Base-by-base conservation (phyloP, 2,329 filamentous ascomycete genomes). In the Hawksworthiomyces lignivorus region DNA sequence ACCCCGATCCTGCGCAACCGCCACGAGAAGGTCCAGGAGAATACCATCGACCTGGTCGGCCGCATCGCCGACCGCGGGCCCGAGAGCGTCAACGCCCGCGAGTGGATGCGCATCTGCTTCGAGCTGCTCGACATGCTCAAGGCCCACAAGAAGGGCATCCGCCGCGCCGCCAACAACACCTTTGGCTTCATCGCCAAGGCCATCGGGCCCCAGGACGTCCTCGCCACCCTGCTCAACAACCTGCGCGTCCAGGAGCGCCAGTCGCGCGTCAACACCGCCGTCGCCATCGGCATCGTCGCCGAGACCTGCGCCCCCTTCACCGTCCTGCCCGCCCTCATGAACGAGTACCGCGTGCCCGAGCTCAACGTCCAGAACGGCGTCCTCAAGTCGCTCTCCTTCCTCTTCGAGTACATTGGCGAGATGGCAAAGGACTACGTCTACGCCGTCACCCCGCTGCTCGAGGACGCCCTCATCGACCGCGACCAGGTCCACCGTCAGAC, bases 341-440 rank as follows among this genome's bases (percentile, higher is more conserved):
- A 98, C 67, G 92, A 98, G 63, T 98, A 98, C 64, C 84, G 92
- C 41, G 92, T 98, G 8, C 92, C 92, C 0, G 92, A 98, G 65
- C 82, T 98, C 52, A 98, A 98, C 60, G 92, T 98, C 20, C 92
- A 98, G 62, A 98, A 98, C 54, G 92, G 92, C 67, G 92, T 98
- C 26, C 80, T 98, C 59, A 98, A 98, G 63, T 89, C 89, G 5
- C 75, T 98, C 40, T 94, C 87, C 7, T 98, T 98, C 74, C 73
- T 98, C 47, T 98, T 97, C 58, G 92, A 98, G 60, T 98, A 98
- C 65, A 98, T 98, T 61, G 92, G 92, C 49, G 92, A 98, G 64
- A 97, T 98, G 92, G 87, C 88, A 50, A 98, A 97, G 67, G 92
- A 98, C 64, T 98, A 98, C 61, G 92, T 98, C 58, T 98, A 98